phyloP scores from a whole-genome alignment of 768 basidiomycete genomes.

The Xerocomellus amylosporus region DNA sequence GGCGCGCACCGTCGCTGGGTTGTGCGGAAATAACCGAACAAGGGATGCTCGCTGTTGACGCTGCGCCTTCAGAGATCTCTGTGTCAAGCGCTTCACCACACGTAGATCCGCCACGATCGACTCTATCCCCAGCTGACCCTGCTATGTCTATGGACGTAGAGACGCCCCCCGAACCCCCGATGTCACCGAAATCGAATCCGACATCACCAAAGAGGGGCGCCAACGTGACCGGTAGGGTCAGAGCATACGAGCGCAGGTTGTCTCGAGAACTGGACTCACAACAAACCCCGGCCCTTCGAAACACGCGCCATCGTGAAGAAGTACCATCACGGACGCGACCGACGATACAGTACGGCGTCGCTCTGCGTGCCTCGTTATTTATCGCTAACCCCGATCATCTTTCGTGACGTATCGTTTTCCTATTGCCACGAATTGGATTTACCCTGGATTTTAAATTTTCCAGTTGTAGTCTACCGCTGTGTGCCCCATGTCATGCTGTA shows the following conservation, averaged over 20 bases:
- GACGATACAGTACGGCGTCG: conserved; percentile 62
- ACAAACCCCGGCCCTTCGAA: conserved; percentile 32
- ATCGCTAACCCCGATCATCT: conserved; percentile 60
- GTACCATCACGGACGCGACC: conserved; percentile 38
- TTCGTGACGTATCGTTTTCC: conserved; percentile 10
- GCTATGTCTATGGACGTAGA: neutral
- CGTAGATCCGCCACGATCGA: conserved; percentile 20
- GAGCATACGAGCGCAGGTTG: conserved; percentile 55
- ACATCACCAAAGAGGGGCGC: conserved; percentile 5
- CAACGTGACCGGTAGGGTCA: conserved; percentile 51
- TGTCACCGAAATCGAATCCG: neutral
- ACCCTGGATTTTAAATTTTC: neutral
- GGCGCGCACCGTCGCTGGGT: conserved; percentile 24
- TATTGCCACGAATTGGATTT: neutral
- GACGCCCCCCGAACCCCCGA: conserved; percentile 1
- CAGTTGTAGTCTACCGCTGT: conserved; percentile 1
- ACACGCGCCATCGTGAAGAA: conserved; percentile 44
- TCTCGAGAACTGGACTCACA: conserved; percentile 51
- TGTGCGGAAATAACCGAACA: conserved; percentile 24
- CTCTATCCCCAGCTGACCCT: conserved; percentile 5
- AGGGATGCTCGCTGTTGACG: conserved; percentile 10
- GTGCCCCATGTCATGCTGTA: conserved; percentile 6
- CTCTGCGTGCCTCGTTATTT: conserved; percentile 59
- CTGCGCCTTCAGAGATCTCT: conserved; percentile 11
- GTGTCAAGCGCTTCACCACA: conserved; percentile 1